Evolutionary conservation across 129 eudicot species (phyloP).

Genomic region (Escallonia herrerae): DNA sequence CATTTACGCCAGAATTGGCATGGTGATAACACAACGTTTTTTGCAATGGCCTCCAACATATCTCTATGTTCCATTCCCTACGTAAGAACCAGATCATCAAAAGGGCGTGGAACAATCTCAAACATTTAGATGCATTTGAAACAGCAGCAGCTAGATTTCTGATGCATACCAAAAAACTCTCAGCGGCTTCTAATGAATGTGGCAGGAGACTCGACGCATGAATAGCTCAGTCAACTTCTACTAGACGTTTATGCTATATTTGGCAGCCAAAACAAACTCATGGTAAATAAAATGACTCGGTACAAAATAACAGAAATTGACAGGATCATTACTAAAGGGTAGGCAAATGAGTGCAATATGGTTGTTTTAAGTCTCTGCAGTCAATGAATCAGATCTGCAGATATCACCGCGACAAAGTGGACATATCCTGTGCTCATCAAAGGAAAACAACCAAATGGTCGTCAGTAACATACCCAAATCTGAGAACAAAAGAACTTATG

Average conservation of each 20-base stretch:
- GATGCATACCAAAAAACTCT: no score
- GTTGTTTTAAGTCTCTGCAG: conserved; percentile 14
- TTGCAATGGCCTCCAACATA: no score
- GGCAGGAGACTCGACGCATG: neutral
- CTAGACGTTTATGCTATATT: neutral
- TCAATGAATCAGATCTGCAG: conserved; percentile 31
- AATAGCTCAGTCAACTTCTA: conserved; percentile 12
- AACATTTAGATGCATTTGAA: no score
- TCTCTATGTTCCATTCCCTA: no score
- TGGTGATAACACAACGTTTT: no score
- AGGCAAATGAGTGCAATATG: conserved; percentile 1
- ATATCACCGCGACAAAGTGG: conserved; percentile 67
- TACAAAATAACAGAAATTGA: conserved; percentile 23
- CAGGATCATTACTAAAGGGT: neutral
- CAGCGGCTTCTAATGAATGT: no score
- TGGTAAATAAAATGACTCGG: neutral
- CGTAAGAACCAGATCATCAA: no score
- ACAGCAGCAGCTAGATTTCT: no score
- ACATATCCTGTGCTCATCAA: conserved; percentile 49
- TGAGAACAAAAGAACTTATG: neutral
- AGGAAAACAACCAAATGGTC: neutral
- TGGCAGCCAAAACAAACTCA: neutral
- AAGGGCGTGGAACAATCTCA: no score
- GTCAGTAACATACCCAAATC: neutral
- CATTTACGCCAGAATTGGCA: no score